Percentiles rank a stretch among this genome's conserved stretches.
Conservation (phyloP, 257 asterid species). For the Plectranthus barbatus region DNA sequence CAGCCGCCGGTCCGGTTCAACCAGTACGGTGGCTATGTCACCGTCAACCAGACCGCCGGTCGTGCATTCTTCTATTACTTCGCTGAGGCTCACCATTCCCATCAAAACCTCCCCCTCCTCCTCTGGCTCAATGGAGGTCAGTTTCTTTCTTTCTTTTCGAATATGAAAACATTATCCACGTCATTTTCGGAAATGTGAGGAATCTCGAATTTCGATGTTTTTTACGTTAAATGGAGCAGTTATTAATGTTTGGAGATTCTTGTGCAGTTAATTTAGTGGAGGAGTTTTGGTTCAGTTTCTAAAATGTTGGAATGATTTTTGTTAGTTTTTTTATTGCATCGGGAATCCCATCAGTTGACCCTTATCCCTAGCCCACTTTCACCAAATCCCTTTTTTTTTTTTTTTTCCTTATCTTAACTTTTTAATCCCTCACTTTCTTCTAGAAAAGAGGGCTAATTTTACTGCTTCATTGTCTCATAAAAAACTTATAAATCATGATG, state of each 20-base stretch:
- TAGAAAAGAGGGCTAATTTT: neutral
- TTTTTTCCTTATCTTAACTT: neutral
- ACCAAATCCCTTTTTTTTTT: neutral
- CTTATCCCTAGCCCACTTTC: slow-evolving; percentile 12
- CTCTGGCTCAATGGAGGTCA: no score
- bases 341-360: slow-evolving; percentile 19
- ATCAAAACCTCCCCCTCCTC: slow-evolving; percentile 51
- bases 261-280: neutral
- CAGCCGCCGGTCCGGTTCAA: slow-evolving; percentile 52
- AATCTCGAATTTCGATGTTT: neutral
- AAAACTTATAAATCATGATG: neutral
- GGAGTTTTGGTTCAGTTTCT: neutral
- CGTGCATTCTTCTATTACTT: slow-evolving; percentile 68
- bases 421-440: neutral
- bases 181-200: neutral
- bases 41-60: slow-evolving; percentile 53
- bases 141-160: no score
- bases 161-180: no score
- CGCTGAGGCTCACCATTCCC: slow-evolving; percentile 39
- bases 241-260: neutral
- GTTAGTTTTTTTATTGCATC: neutral
- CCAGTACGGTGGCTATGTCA: slow-evolving; percentile 82
- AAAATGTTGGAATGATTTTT: neutral
- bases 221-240: neutral
- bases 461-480: slow-evolving; percentile 1